Evolutionary conservation across 139 green algal genomes (phyloP).

Genomic region (Micromonas pusilla): DNA sequence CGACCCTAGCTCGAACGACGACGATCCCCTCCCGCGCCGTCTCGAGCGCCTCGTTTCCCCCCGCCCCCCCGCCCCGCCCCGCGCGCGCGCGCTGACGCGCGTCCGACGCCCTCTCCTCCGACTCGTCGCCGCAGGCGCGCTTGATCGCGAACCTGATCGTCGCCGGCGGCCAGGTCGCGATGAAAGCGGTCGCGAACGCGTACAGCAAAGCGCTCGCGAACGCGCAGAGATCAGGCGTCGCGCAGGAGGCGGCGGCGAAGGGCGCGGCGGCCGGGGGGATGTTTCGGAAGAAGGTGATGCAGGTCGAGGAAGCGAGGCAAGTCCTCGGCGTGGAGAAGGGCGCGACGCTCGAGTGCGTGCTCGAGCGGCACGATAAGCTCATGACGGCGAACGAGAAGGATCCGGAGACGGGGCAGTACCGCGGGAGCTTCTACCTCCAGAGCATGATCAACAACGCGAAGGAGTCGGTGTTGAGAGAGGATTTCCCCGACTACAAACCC

Average conservation of each 20-base stretch:
- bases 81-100: no score
- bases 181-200: background rate
- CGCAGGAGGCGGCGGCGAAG: slow-evolving; percentile 5
- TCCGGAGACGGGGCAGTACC: no score
- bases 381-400: slow-evolving; percentile 70
- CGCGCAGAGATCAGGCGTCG: slow-evolving; percentile 15
- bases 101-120: no score
- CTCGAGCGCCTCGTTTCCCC: no score
- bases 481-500: background rate
- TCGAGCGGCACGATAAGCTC: slow-evolving; percentile 55
- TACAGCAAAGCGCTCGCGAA: slow-evolving; percentile 19
- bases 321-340: background rate
- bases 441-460: slow-evolving; percentile 66
- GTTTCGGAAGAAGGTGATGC: background rate
- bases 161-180: background rate
- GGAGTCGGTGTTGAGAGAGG: slow-evolving; percentile 21
- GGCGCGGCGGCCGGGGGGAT: background rate
- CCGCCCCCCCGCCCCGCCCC: no score
- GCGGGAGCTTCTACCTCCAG: slow-evolving; percentile 83
- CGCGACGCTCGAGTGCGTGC: background rate
- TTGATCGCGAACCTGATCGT: slow-evolving; percentile 26
- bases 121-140: no score
- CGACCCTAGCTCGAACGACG: no score
- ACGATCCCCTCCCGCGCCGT: no score
- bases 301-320: slow-evolving; percentile 7